Evolutionary conservation across 2,329 filamentous ascomycete genomes (phyloP).

Genomic region (Alternaria solani): DNA sequence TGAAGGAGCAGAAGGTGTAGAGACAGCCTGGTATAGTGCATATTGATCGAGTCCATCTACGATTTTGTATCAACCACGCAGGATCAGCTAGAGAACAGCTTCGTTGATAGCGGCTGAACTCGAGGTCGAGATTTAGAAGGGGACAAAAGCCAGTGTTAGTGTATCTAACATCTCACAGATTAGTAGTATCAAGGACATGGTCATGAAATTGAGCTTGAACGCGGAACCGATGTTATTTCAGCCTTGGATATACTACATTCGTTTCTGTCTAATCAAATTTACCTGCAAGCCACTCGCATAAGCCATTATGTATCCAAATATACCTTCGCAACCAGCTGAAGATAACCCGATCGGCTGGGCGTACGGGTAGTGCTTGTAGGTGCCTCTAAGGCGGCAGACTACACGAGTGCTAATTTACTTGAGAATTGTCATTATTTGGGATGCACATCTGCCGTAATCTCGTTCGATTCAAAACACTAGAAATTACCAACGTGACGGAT

Average conservation of each 20-base stretch:
- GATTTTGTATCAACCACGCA: too few relatives aligned
- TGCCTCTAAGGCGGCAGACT: background rate
- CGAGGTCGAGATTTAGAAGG: conserved; percentile 29
- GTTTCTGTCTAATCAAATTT: too few relatives aligned
- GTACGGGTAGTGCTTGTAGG: background rate
- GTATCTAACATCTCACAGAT: conserved; percentile 35
- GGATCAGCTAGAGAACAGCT: conserved; percentile 28
- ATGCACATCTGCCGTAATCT: background rate
- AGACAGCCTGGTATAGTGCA: background rate
- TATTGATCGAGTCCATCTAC: too few relatives aligned
- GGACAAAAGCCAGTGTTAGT: conserved; percentile 20
- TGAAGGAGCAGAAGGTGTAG: conserved; percentile 56
- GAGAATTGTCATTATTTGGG: background rate
- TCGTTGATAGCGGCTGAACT: conserved; percentile 39
- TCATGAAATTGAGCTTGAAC: background rate
- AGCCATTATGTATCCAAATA: too few relatives aligned
- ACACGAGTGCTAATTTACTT: background rate
- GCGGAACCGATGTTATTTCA: too few relatives aligned
- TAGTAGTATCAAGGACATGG: conserved; percentile 16
- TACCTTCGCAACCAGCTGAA: too few relatives aligned
- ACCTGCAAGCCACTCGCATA: too few relatives aligned
- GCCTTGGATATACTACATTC: too few relatives aligned
- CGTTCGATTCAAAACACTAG: background rate
- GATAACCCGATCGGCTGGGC: too few relatives aligned
- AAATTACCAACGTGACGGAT: background rate